Evolutionary conservation across 2,329 filamentous ascomycete genomes (phyloP).

Genomic region (Curvularia sp.): DNA sequence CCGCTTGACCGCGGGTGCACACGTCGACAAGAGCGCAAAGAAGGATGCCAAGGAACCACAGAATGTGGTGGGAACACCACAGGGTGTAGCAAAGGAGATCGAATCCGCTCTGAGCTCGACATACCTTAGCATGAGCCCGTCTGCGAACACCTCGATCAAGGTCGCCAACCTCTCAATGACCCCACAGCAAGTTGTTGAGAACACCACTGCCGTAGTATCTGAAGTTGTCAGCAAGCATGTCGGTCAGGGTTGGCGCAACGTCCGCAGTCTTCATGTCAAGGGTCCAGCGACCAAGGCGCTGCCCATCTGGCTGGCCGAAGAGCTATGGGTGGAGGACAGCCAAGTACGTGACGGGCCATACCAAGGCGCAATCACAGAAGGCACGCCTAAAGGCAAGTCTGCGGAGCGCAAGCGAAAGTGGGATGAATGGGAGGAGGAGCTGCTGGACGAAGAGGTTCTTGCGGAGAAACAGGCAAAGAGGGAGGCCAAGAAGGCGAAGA

Average conservation of each 20-base stretch:
- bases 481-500: constrained; percentile 60
- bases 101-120: constrained; percentile 78
- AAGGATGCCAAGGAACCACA: constrained; percentile 41
- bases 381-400: constrained; percentile 29
- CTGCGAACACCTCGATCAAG: constrained; percentile 79
- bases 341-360: constrained; percentile 68
- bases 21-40: constrained; percentile 62
- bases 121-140: constrained; percentile 78
- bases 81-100: constrained; percentile 79
- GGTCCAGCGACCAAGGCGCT: constrained; percentile 85
- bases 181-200: constrained; percentile 78
- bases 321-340: constrained; percentile 83
- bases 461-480: constrained; percentile 48
- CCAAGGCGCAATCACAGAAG: constrained; percentile 38
- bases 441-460: constrained; percentile 46
- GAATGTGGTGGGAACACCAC: constrained; percentile 61
- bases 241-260: constrained; percentile 84
- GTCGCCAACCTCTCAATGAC: constrained; percentile 79
- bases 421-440: constrained; percentile 49
- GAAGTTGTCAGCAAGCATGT: constrained; percentile 78
- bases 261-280: constrained; percentile 88
- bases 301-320: constrained; percentile 92
- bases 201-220: constrained; percentile 72
- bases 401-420: constrained; percentile 49
- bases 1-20: constrained; percentile 68